Base-by-base conservation (phyloP, 768 basidiomycete genomes). In the Scleroderma bovista region DNA sequence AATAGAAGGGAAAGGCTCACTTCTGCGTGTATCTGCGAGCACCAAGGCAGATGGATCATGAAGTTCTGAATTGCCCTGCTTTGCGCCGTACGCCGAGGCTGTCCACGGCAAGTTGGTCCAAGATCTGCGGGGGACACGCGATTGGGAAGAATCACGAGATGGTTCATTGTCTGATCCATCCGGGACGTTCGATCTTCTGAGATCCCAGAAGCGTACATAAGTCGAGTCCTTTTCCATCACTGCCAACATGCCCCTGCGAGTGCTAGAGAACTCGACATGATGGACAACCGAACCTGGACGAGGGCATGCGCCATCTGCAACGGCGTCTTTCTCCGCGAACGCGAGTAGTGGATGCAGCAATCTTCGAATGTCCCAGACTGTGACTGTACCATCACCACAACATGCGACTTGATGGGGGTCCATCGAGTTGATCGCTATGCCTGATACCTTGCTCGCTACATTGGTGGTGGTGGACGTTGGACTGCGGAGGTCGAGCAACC, bases 141-240 rank as follows among this genome's bases (percentile, higher is more conserved):
- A 67, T 20, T 62, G 65, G 2, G 68, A 63, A 4, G 74, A 70
- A 43, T 79, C 77, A 53, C 73, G 69, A 23, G 73, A 69, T 19
- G 66, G 69, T 44, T 70, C 75, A 31, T 71, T 73, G 47, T 82
- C 77, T 0, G 71, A 66, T 0, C 67, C 67, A 22, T 66, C 68
- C 12, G 56, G 48, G 15, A 61, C 57, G 41, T 78, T 73, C 5
- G 77, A 72, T 41, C 81, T 76, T n/a, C 73, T 66, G 32, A 90
- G 52, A 63, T 88, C 81, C 90, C 91, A 93, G 57, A 91, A 83
- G 6, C 90, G 73, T 1, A 93, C 83, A 60, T 79, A 76, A 3
- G 67, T 60, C 7, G 82, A 70, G 48, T 91, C 88, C 50, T 72
- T 78, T 61, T 84, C 83, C 51, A 90, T 73, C 0, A 83, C 78